These are phyloP conservation scores for Colletotrichum tamarilloi DNA, from an alignment of 2,329 filamentous ascomycete species.

Conservation along the genomic window DNA sequence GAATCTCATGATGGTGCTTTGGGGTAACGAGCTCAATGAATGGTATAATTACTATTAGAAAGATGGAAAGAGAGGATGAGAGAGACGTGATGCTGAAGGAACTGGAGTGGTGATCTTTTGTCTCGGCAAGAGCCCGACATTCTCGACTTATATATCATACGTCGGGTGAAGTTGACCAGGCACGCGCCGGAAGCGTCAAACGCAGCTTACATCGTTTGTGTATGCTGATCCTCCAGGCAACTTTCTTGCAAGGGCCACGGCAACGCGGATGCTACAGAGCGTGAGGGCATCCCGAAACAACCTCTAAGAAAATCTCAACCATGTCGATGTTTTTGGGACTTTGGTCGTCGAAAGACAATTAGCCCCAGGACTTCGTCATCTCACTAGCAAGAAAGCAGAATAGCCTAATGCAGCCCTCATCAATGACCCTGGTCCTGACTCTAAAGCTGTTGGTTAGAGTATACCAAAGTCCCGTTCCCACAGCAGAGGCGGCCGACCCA, in stretches of 20 bases:
- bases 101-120: not conserved
- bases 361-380: not conserved
- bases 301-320: not conserved
- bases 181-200: not conserved
- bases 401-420: not conserved
- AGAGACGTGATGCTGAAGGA: not conserved
- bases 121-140: not conserved
- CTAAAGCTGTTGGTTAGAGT: not conserved
- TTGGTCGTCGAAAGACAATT: not conserved
- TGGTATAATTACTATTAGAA: not conserved
- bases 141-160: not conserved
- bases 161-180: not conserved
- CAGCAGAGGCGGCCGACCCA: not conserved
- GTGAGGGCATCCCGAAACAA: not conserved
- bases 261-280: not conserved
- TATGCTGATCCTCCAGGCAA: not conserved
- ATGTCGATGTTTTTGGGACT: not conserved
- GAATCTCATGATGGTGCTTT: not conserved
- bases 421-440: not conserved
- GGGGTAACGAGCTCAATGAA: not conserved
- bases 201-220: not conserved
- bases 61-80: not conserved
- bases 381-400: not conserved
- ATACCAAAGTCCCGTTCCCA: not conserved
- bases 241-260: not conserved